Conservation (phyloP, 2,329 filamentous ascomycete species). For the Cucurbitaria berberidis region DNA sequence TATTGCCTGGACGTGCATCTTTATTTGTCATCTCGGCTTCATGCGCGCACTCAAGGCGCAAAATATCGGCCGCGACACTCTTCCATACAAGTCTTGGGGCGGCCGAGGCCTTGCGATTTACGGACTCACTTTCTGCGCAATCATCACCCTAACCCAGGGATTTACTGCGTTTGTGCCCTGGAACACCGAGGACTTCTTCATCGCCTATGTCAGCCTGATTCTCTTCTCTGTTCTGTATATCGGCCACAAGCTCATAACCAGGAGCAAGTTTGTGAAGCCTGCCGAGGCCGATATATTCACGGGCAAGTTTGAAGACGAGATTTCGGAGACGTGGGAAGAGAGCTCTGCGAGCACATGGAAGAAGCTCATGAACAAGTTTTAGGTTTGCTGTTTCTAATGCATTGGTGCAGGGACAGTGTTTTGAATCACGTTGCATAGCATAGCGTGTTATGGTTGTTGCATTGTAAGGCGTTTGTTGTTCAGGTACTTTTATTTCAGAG, state of each 20-base stretch:
- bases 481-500: conserved; percentile 8
- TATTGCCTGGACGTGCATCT: conserved; percentile 50
- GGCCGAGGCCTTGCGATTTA: conserved; percentile 46
- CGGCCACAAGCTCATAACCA: conserved; percentile 60
- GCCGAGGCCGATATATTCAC: conserved; percentile 52
- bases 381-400: conserved; percentile 5
- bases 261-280: conserved; percentile 49
- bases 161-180: conserved; percentile 52
- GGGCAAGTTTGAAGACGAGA: conserved; percentile 46
- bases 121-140: conserved; percentile 45
- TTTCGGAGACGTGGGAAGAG: conserved; percentile 43
- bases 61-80: conserved; percentile 47
- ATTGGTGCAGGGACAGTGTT: conserved; percentile 16
- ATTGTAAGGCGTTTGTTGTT: conserved; percentile 26
- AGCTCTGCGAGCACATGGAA: conserved; percentile 39
- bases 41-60: conserved; percentile 47
- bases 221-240: conserved; percentile 59
- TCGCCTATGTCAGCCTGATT: conserved; percentile 49
- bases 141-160: conserved; percentile 51
- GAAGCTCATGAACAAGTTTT: conserved; percentile 36
- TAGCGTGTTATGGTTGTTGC: conserved; percentile 24
- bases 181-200: conserved; percentile 46
- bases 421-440: conserved; percentile 23
- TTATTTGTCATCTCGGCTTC: conserved; percentile 48
- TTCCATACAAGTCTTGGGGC: conserved; percentile 47